Percentiles rank a stretch among this genome's conserved stretches.
These are phyloP conservation scores for Aspergillus steynii DNA, from an alignment of 495 filamentous ascomycete species.

Conservation along the genomic window DNA sequence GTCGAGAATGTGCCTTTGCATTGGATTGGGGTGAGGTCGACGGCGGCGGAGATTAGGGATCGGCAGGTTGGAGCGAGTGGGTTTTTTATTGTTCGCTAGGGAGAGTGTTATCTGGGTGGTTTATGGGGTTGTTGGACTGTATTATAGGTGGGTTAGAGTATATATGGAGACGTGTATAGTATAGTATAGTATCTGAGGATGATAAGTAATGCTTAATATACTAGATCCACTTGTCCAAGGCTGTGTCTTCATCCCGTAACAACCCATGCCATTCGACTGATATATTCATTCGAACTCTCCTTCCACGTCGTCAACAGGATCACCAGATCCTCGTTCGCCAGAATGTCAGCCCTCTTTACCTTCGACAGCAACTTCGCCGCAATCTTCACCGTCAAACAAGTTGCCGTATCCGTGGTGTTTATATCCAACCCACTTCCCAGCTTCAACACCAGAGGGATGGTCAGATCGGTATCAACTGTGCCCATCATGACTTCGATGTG, in stretches of 20 bases:
- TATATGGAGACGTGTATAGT: not conserved
- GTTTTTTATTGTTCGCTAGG: constrained; percentile 38
- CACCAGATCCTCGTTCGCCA: not conserved
- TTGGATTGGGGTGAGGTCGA: constrained; percentile 53
- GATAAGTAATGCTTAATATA: not conserved
- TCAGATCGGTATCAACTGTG: not conserved
- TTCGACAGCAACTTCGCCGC: not conserved
- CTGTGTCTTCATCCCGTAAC: not conserved
- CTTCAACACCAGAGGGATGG: not conserved
- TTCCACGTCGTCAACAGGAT: not conserved
- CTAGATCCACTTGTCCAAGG: not conserved
- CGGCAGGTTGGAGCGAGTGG: constrained; percentile 36
- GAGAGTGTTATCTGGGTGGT: no score
- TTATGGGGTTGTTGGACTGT: not conserved
- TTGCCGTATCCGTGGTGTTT: not conserved
- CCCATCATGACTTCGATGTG: not conserved
- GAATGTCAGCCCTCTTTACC: not conserved
- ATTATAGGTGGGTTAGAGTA: not conserved
- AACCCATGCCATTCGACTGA: not conserved
- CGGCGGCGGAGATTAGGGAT: constrained; percentile 50
- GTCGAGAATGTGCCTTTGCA: constrained; percentile 57
- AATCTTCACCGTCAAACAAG: not conserved
- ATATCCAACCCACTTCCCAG: not conserved
- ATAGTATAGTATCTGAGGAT: not conserved
- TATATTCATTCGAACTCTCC: not conserved